Evolutionary conservation across 805 yeast species (phyloP).

Genomic region (Metschnikowia lachancei): DNA sequence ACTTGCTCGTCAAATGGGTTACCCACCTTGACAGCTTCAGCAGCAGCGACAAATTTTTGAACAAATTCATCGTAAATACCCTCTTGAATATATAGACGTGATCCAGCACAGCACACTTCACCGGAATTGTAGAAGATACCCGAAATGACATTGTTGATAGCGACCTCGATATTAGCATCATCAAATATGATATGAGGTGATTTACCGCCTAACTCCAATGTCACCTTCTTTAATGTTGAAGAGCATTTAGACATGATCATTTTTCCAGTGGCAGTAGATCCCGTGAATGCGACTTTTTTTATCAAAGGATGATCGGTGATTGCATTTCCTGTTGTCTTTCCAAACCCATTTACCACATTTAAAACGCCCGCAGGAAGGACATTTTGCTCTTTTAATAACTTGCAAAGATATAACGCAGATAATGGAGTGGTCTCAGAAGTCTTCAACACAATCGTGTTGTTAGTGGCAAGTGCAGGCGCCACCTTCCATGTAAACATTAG

Average conservation of each 20-base stretch:
- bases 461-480: conserved; percentile 89
- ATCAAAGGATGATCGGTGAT: conserved; percentile 75
- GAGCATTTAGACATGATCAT: conserved; percentile 80
- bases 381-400: conserved; percentile 74
- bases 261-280: conserved; percentile 90
- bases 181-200: conserved; percentile 87
- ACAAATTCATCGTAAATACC: conserved; percentile 76
- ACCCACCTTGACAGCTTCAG: conserved; percentile 61
- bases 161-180: conserved; percentile 76
- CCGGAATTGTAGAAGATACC: conserved; percentile 95
- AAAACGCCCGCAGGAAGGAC: conserved; percentile 83
- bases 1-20: conserved; percentile 75
- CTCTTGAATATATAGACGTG: conserved; percentile 86
- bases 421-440: conserved; percentile 92
- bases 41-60: conserved; percentile 56
- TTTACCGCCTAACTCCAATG: conserved; percentile 95
- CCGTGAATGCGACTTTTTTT: conserved; percentile 92
- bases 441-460: conserved; percentile 84
- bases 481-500: conserved; percentile 94
- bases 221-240: conserved; percentile 75
- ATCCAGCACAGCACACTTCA: conserved; percentile 94
- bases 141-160: conserved; percentile 69
- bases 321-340: conserved; percentile 80
- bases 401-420: conserved; percentile 74
- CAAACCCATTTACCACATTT: conserved; percentile 84